Evolutionary conservation across 306 rosid species (phyloP), one percentile per base, ranked within the genome.

Genomic region (Heteromeles arbutifolia): DNA sequence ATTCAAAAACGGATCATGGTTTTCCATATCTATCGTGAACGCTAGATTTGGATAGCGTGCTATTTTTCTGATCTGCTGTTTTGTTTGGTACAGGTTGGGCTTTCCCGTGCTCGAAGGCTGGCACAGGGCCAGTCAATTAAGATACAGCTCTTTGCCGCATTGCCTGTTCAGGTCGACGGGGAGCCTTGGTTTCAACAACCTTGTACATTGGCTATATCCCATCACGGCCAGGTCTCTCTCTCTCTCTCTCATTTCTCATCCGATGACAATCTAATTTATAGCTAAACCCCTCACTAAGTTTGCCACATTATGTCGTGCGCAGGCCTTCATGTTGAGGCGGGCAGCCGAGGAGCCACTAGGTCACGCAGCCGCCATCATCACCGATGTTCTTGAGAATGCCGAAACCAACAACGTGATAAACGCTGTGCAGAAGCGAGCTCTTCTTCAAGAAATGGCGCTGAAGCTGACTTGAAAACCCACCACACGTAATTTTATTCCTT

Each of bases 261-360:
- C 11, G 31, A 28, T 9, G 41, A 31, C 43, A 31, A 64, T 64
- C 44, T 8, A 64, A 11, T 64, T 18, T 17, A 31, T 64, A 64
- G 68, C 43, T 64, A 18, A 17, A 31, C 28, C 13, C 15, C 19
- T 63, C 6, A 8, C 22, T 15, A 64, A 37, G 34, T 31, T 7
- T 31, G 4, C 17, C 66, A 2, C 6, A 61, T 61, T 61, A 26
- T 61, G 10, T 61, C 15, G 48, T 62, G 37, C 50, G 74, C 83
- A 96, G 99, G 99, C 98, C 70, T 96, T 96, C 89, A 92, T 92
- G 99, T 86, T 96, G 89, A 96, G 80, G 84, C 87, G 96, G 82
- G 85, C 90, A 44, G 87, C 90, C 13, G 99, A 96, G 89, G 98
- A 96, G 80, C 99, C 99, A 65, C 97, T 96, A 41, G 99, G 99